Evolutionary conservation across 2,329 filamentous ascomycete species (phyloP), one percentile per base, ranked within the genome.

Genomic region (Periconia sp.): DNA sequence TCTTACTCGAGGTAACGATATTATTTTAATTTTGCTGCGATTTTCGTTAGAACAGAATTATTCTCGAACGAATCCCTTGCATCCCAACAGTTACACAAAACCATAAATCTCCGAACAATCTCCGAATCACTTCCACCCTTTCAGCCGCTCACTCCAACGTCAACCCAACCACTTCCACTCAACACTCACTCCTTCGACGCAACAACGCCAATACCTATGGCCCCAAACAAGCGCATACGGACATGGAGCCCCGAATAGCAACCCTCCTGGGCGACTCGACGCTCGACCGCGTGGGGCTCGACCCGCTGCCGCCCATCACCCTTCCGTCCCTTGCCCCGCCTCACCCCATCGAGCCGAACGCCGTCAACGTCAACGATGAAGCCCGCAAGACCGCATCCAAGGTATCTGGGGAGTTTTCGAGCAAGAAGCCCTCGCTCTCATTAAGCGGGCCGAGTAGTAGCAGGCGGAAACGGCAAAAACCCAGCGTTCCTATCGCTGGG

Each of bases 401-500:
- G 20, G 23, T 27, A 27, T 27, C 23, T 27, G 23, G 23, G 23
- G 23, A 27, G 3, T 27, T 27, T 27, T 27, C 23, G 23, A 27
- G 8, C 23, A 27, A 55, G 46, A 18, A 42, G 41, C n/a, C 33
- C 47, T 20, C 43, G 44, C 23, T 49, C 42, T 17, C 54, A n/a
- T 42, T 46, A 41, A 23, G 19, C 40, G 19, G 41, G 41, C 5
- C 33, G 33, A 37, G 31, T 33, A 33, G 14, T 37, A 43, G 19
- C 6, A 20, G 27, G 13, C 35, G 41, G 18, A 49, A 52, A 41
- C 41, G 56, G 3, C 53, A 55, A 31, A 64, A 69, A 35, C 62
- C 72, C 8, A 57, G 64, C 41, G 70, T 68, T 3, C 72, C 73
- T 1, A 65, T 75, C 41, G 70, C 69, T 31, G 67, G 66, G 49